A percentile compares a stretch with the other conserved stretches of the same genome.
phyloP scores from a whole-genome alignment of 2,329 filamentous ascomycete species.

The Diaporthe sp. region DNA sequence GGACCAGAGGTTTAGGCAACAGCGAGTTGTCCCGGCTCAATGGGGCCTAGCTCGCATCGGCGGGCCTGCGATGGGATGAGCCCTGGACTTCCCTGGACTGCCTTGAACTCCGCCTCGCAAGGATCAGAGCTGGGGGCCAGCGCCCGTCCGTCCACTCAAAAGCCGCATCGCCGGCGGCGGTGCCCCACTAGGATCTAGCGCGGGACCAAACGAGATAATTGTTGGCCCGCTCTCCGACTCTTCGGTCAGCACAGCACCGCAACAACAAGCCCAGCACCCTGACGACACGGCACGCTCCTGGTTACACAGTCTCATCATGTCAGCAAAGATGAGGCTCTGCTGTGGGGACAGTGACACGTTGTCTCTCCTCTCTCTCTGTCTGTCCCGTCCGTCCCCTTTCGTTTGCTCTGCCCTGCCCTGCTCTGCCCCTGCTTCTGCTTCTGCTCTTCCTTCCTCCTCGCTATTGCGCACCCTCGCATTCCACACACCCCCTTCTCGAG shows the following conservation, averaged over 20 bases:
- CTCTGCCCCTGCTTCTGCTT: no score
- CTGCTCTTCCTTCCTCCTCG: no score
- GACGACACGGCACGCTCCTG: not conserved
- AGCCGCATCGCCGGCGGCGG: not conserved
- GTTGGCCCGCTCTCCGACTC: constrained; percentile 23
- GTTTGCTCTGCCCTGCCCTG: constrained; percentile 3
- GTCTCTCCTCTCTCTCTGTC: constrained; percentile 18
- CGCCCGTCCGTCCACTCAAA: not conserved
- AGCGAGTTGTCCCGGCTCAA: constrained; percentile 19
- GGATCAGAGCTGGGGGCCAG: constrained; percentile 26
- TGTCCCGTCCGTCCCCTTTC: not conserved
- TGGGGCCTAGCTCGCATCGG: constrained; percentile 18
- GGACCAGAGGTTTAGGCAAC: constrained; percentile 32
- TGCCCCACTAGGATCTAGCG: constrained; percentile 9
- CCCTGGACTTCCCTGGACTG: constrained; percentile 18
- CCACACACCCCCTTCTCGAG: not conserved
- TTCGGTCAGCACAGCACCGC: constrained; percentile 15
- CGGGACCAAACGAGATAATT: constrained; percentile 12
- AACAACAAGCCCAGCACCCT: not conserved
- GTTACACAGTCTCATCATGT: constrained; percentile 4
- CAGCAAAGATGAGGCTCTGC: constrained; percentile 30
- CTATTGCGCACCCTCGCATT: constrained; percentile 10
- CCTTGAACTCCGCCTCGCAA: constrained; percentile 32
- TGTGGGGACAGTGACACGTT: constrained; percentile 23
- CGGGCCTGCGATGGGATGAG: constrained; percentile 22